Evolutionary conservation across 1,284 basidiomycete species (phyloP).

Genomic region (Marasmius sp.): DNA sequence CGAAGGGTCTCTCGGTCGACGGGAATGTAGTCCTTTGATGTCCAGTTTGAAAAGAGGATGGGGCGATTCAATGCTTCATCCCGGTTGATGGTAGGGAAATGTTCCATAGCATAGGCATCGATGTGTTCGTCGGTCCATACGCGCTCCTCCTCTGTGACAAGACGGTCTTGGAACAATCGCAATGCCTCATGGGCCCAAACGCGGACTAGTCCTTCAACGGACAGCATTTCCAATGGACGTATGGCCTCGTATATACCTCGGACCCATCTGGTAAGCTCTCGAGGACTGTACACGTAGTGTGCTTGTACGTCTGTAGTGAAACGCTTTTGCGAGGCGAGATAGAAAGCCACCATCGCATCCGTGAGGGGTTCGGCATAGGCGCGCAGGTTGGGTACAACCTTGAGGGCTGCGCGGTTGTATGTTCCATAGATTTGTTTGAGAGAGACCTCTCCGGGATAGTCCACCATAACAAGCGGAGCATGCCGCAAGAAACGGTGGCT

Average conservation of each 20-base stretch:
- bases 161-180: slow-evolving; percentile 96
- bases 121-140: slow-evolving; percentile 95
- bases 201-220: slow-evolving; percentile 92
- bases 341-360: slow-evolving; percentile 97
- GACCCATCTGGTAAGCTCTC: slow-evolving; percentile 98
- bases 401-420: slow-evolving; percentile 96
- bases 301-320: slow-evolving; percentile 98
- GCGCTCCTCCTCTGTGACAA: slow-evolving; percentile 90
- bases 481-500: slow-evolving; percentile 97
- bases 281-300: slow-evolving; percentile 98
- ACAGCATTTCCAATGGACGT: slow-evolving; percentile 86
- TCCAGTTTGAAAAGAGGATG: slow-evolving; percentile 99
- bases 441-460: slow-evolving; percentile 96
- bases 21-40: slow-evolving; percentile 94
- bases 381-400: slow-evolving; percentile 91
- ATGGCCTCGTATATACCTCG: slow-evolving; percentile 98
- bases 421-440: slow-evolving; percentile 99
- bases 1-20: slow-evolving; percentile 92
- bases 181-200: slow-evolving; percentile 99
- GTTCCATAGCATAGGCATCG: slow-evolving; percentile 78
- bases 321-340: slow-evolving; percentile 88
- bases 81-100: slow-evolving; percentile 91
- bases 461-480: slow-evolving; percentile 99
- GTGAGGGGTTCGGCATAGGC: slow-evolving; percentile 95
- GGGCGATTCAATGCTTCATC: slow-evolving; percentile 85